Evolutionary conservation across 352 stramenopile genomes (phyloP), one percentile per base, ranked within the genome.

Genomic region (Phytophthora pluvialis): DNA sequence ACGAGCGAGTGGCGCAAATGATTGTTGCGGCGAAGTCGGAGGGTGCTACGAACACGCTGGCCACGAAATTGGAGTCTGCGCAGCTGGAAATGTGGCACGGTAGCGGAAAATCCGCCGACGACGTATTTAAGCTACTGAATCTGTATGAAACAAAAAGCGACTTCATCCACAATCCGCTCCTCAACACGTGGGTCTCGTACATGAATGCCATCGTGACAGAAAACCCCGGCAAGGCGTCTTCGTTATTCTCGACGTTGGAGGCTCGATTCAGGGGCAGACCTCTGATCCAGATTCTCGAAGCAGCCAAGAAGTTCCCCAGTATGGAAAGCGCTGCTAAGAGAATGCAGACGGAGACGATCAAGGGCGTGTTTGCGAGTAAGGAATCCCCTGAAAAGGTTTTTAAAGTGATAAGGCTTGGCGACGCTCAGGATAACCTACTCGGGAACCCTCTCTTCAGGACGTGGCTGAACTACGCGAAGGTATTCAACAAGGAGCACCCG

Each of bases 61-160:
- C 59, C 6, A 36, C 12, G 1, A 10, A 60, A 9, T 48, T 60
- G n/a, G 28, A 66, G 25, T 15, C 7, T 13, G 39, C 39, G 4
- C 58, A 66, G 12, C 15, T 53, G 1, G 11, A 31, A 11, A 32
- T 47, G 11, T 66, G 48, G 48, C 4, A 53, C 31, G 5, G 1
- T 1, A 26, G 15, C 7, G 16, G 25, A 5, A 26, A 38, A 26
- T 31, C 32, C 15, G 8, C 16, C 3, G 9, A 32, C 5, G 25
- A 51, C 0, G 57, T 64, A 1, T 39, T 12, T 12, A n/a, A 39
- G 4, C 11, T 42, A 3, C 21, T 56, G 26, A 46, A 15, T 3
- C 21, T 39, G 15, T 25, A 13, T 1, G 0, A 8, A 21, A 35
- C 28, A 12, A 38, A 6, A 5, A 3, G 5, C 7, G 39, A 13